These are phyloP conservation scores for Scheffersomyces lignosus DNA, from an alignment of 805 yeast species.

Conservation along the genomic window DNA sequence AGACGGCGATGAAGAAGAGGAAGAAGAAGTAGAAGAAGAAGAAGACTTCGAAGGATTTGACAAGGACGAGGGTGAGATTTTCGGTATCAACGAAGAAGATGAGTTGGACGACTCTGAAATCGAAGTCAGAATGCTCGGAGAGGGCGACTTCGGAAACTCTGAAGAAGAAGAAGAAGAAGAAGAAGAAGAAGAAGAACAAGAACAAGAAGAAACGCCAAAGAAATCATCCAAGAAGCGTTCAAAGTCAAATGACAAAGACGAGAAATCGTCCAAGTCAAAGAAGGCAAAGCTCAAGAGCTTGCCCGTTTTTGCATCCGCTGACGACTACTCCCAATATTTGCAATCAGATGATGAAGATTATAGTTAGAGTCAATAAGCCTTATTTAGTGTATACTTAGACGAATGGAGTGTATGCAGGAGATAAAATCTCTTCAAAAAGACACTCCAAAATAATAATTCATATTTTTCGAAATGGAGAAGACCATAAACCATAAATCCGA, in stretches of 20 bases:
- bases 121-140: conserved; percentile 21
- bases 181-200: conserved; percentile 28
- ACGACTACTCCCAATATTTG: conserved; percentile 76
- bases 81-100: conserved; percentile 27
- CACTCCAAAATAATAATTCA: too few species aligned
- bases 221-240: conserved; percentile 17
- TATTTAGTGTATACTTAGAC: too few species aligned
- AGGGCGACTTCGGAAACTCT: conserved; percentile 25
- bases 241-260: conserved; percentile 25
- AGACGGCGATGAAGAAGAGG: conserved; percentile 19
- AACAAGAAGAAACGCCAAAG: conserved; percentile 25
- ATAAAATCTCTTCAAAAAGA: too few species aligned
- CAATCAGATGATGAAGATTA: conserved; percentile 61
- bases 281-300: conserved; percentile 61
- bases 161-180: conserved; percentile 21
- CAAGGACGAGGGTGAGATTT: conserved; percentile 22
- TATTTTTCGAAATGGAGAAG: too few species aligned
- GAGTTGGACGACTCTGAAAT: conserved; percentile 15
- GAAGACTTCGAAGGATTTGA: conserved; percentile 21
- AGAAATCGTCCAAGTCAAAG: conserved; percentile 38
- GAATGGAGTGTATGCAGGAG: too few species aligned
- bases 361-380: too few species aligned
- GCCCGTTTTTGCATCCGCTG: conserved; percentile 87
- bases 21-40: conserved; percentile 14
- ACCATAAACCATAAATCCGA: too few species aligned